Evolutionary conservation across 257 asterid genomes (phyloP), one percentile per base, ranked within the genome.

Genomic region (Petunia secreta): DNA sequence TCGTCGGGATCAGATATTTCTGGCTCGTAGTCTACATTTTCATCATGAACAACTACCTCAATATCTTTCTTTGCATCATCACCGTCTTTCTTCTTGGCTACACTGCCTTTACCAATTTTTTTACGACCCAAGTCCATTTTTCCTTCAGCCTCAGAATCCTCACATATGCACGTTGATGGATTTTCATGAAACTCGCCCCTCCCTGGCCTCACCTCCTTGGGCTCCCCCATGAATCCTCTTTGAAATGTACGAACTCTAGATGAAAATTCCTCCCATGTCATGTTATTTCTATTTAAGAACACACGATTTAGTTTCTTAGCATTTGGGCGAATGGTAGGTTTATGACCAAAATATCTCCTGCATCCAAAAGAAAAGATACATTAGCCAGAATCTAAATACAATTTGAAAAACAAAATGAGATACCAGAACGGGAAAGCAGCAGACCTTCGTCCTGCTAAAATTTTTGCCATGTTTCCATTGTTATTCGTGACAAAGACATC

Each of bases 271-370:
- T 89, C 95, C 89, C 92, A 92, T 16, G 98, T 91, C 92, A 87
- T 89, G 82, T 94, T 94, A 63, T 90, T 54, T 74, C 94, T 90
- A 84, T 81, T 89, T 50, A 83, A 69, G 87, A 91, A 96, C 78
- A 94, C 80, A 75, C 86, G 83, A 82, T 91, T 88, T 84, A 96
- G 68, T 48, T 92, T 96, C 84, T 96, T 96, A 46, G 98, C 92
- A 85, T 96, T 96, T 63, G 99, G 98, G 36, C 99, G 98, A 80
- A 96, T 90, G 3, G 99, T 94, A 15, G 98, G 97, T 79, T 94
- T 96, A 90, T 96, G 99, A 50, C 99, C 98, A 83, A 96, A 91
- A 86, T 92, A 96, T 89, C 99, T 92, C 97, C 99, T 96, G 90
- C 79, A 81, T 39, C 59, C 83, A 79, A 77, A 81, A 82, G 82